phyloP scores from a whole-genome alignment of 495 filamentous ascomycete species.

The Penicillium roqueforti region DNA sequence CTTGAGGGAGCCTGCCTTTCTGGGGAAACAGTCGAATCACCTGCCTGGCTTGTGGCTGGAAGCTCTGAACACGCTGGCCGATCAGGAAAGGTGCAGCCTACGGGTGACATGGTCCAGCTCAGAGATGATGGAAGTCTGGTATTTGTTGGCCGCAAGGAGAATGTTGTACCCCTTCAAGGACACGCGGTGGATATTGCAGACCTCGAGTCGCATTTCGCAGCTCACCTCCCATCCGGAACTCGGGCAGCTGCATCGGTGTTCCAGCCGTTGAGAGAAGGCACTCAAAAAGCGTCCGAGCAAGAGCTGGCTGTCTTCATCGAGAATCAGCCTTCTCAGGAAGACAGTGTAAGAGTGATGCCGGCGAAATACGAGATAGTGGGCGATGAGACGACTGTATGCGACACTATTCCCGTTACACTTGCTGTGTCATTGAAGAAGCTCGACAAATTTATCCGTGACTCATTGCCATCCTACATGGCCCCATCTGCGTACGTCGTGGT shows the following conservation, averaged over 20 bases:
- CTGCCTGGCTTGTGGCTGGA: constrained; percentile 35
- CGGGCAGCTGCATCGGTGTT: constrained; percentile 25
- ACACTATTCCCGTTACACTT: constrained; percentile 19
- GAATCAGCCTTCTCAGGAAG: constrained; percentile 16
- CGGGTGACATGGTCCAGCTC: constrained; percentile 33
- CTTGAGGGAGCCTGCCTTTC: constrained; percentile 26
- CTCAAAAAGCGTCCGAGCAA: constrained; percentile 6
- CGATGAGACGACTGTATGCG: constrained; percentile 12
- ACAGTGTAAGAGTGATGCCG: constrained; percentile 20
- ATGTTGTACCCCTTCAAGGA: constrained; percentile 28
- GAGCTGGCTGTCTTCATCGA: constrained; percentile 33
- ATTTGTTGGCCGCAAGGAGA: constrained; percentile 32
- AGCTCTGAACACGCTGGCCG: constrained; percentile 27
- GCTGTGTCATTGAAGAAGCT: constrained; percentile 29
- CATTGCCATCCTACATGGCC: constrained; percentile 39
- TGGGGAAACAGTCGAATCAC: constrained; percentile 23
- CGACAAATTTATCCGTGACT: constrained; percentile 35
- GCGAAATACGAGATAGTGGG: constrained; percentile 16
- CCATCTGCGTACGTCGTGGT: constrained; percentile 36
- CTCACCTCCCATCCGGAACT: constrained; percentile 25
- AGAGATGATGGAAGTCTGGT: constrained; percentile 27
- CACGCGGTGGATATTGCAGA: constrained; percentile 36
- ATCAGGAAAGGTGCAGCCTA: constrained; percentile 23
- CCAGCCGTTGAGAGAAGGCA: constrained; percentile 12
- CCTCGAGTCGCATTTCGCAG: constrained; percentile 25